Evolutionary conservation across 2,329 filamentous ascomycete species (phyloP).

Genomic region (Metarhizium anisopliae): DNA sequence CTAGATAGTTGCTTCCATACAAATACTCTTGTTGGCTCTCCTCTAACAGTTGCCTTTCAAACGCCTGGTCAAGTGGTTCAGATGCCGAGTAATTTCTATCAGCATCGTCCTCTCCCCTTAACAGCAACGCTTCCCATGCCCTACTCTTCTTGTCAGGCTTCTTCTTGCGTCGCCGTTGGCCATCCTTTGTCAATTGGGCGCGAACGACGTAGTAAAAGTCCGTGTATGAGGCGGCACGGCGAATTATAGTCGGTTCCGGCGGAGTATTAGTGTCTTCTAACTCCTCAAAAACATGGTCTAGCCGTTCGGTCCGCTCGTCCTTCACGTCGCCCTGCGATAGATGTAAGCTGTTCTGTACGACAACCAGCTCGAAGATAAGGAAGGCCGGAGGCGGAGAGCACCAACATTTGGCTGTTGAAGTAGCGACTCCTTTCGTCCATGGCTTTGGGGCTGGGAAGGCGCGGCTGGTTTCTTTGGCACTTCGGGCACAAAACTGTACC

Average conservation of each 20-base stretch:
- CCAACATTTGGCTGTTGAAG: constrained; percentile 57
- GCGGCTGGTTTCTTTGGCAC: constrained; percentile 40
- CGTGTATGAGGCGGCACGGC: constrained; percentile 66
- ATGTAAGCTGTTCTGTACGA: constrained; percentile 13
- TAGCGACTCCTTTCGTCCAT: constrained; percentile 60
- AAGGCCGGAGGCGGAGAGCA: constrained; percentile 8
- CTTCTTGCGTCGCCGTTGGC: constrained; percentile 28
- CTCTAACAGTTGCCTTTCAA: constrained; percentile 63
- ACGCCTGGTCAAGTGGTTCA: constrained; percentile 17
- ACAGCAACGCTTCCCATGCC: constrained; percentile 41
- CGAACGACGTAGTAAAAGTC: constrained; percentile 61
- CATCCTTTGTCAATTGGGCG: constrained; percentile 46
- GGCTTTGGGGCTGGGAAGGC: constrained; percentile 37
- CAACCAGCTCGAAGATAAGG: neutral
- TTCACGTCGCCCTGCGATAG: constrained; percentile 43
- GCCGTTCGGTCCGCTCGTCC: constrained; percentile 41
- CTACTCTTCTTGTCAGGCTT: constrained; percentile 28
- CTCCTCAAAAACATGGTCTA: constrained; percentile 52
- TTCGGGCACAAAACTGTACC: constrained; percentile 70
- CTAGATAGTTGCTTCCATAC: constrained; percentile 38
- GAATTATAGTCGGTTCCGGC: constrained; percentile 54
- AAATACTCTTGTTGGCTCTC: constrained; percentile 80
- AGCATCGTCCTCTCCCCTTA: constrained; percentile 15
- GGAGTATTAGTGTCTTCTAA: constrained; percentile 46
- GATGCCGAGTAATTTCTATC: constrained; percentile 3